phyloP scores from a whole-genome alignment of 2,329 filamentous ascomycete species.

The Colletotrichum paranaense region DNA sequence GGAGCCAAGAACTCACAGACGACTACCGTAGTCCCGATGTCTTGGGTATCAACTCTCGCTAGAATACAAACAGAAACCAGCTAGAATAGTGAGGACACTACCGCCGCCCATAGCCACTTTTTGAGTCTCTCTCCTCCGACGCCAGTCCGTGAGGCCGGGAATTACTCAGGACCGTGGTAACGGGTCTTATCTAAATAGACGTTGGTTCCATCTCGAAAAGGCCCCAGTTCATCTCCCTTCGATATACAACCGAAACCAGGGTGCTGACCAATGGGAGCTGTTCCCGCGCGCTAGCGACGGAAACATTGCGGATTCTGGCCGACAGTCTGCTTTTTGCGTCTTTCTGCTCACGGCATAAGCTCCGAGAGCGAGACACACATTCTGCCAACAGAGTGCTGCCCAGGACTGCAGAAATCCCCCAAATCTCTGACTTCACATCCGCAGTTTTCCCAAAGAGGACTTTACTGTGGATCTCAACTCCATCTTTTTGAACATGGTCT shows the following conservation, averaged over 20 bases:
- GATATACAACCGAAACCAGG: slow-evolving; percentile 9
- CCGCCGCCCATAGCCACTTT: background rate
- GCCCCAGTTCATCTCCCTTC: slow-evolving; percentile 31
- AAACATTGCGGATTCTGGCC: slow-evolving; percentile 28
- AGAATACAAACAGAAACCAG: background rate
- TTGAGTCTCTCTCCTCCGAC: background rate
- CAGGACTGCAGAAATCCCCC: background rate
- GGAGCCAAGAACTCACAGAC: background rate
- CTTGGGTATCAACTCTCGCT: background rate
- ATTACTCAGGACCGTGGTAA: slow-evolving; percentile 26
- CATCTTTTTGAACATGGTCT: background rate
- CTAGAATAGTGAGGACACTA: background rate
- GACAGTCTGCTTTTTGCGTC: background rate
- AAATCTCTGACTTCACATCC: background rate
- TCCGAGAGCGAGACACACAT: background rate
- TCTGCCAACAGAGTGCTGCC: background rate
- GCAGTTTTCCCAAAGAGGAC: background rate
- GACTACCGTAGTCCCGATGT: background rate
- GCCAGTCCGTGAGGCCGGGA: slow-evolving; percentile 3
- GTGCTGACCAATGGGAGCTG: slow-evolving; percentile 18
- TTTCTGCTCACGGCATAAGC: background rate
- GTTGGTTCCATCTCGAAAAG: slow-evolving; percentile 11
- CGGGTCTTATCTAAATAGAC: slow-evolving; percentile 21
- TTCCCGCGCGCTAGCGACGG: slow-evolving; percentile 21
- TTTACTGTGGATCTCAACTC: background rate